phyloP scores from a whole-genome alignment of 2,329 filamentous ascomycete species.

The Chaetomium strumarium region DNA sequence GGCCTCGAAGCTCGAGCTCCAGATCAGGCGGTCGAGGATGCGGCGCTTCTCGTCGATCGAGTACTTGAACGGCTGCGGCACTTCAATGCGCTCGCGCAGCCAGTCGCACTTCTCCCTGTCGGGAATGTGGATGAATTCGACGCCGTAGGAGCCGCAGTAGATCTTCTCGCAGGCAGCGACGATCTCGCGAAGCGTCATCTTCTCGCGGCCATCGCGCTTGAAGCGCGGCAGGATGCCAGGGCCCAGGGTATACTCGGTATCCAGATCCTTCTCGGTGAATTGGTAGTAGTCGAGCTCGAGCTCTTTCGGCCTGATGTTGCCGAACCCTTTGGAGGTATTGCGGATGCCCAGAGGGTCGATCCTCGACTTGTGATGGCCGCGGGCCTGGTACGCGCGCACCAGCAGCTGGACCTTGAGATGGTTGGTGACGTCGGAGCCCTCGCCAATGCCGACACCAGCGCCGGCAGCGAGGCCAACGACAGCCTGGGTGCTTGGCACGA shows the following conservation, averaged over 20 bases:
- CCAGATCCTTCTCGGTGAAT: conserved; percentile 90
- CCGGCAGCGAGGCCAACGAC: conserved; percentile 68
- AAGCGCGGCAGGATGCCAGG: conserved; percentile 94
- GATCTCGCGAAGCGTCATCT: conserved; percentile 96
- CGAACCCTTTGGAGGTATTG: conserved; percentile 75
- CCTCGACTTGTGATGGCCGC: conserved; percentile 96
- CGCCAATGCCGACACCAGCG: conserved; percentile 56
- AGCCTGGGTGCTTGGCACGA: conserved; percentile 77
- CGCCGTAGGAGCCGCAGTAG: conserved; percentile 95
- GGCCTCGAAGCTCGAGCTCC: conserved; percentile 94
- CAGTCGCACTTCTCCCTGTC: conserved; percentile 97
- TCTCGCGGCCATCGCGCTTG: conserved; percentile 78
- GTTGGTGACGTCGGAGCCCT: conserved; percentile 81
- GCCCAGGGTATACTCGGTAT: conserved; percentile 84
- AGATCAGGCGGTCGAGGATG: conserved; percentile 95
- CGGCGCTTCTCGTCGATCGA: conserved; percentile 97
- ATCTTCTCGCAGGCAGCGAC: conserved; percentile 88
- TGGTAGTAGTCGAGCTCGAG: conserved; percentile 89
- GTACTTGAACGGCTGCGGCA: conserved; percentile 93
- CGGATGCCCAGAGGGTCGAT: conserved; percentile 95
- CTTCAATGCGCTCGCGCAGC: conserved; percentile 91
- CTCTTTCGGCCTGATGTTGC: conserved; percentile 85
- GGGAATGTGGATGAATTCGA: conserved; percentile 98
- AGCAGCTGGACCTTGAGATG: conserved; percentile 97
- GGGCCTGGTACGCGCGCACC: conserved; percentile 94